Base-by-base conservation (phyloP, 2,329 filamentous ascomycete genomes). In the Torrubiella hemipterigena region DNA sequence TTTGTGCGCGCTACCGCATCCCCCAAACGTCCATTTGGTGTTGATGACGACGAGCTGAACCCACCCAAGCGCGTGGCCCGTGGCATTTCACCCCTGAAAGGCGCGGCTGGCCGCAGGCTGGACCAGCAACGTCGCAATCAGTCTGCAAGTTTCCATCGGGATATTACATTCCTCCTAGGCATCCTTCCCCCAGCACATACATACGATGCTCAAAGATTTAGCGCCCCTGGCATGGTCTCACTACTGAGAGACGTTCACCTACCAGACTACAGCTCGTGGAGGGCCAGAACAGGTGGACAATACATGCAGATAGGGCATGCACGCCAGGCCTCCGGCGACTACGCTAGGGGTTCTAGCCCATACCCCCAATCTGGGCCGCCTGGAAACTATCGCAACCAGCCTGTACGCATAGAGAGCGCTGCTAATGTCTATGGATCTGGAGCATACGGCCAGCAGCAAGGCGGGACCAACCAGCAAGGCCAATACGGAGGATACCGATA, bases 41-140 rank as follows among this genome's bases (percentile, higher is more conserved):
- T 52, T 9, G 82, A 87, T 36, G 86, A 94, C 24, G 79, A 84
- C 22, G 77, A 79, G 38, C 60, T 68, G 22, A 75, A 75, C 42
- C 79, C 82, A 14, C 84, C 86, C 1, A 82, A 87, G 43, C 95
- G 96, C 53, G 69, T 95, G 31, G 73, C 79, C 29, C 77, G 93
- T 27, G 87, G 81, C n/a, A 86, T 83, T 34, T 96, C 89, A 5
- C 91, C 93, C 0, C 67, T 96, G 22, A 98, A 96, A 52, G 85
- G 85, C 11, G 83, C 84, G 2, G 85, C 89, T 22, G 84, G 85
- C 17, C 78, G 87, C 34, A 78, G 87, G 21, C 66, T 93, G 15
- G 84, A 91, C 46, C 81, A 91, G 49, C 77, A 84, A 49, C 69
- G 74, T 31, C 66, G 76, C 5, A 74, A 69, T 43, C 71, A 71